Conservation (phyloP, 2,329 filamentous ascomycete species). For the Coniella vitis region DNA sequence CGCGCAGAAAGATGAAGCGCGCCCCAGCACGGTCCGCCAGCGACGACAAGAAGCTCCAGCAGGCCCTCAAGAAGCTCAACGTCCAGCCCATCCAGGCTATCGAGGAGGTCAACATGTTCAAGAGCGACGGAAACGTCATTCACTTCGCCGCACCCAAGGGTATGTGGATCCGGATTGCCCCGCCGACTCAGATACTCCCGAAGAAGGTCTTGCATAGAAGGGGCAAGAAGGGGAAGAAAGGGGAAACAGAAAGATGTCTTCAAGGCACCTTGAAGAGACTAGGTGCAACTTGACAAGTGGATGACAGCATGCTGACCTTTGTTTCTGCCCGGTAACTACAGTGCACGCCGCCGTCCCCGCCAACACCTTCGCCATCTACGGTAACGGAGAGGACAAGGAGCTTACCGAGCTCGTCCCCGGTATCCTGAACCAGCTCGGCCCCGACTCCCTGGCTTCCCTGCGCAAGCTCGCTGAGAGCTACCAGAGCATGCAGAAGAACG, state of each 20-base stretch:
- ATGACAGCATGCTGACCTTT: constrained; percentile 5
- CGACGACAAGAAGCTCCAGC: constrained; percentile 99
- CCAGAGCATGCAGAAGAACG: constrained; percentile 96
- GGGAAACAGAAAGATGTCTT: neutral
- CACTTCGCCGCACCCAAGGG: constrained; percentile 98
- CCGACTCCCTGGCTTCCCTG: constrained; percentile 93
- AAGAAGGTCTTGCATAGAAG: neutral
- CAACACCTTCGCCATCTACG: constrained; percentile 99
- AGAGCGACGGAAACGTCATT: constrained; percentile 99
- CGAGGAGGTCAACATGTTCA: constrained; percentile 99
- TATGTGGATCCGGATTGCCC: constrained; percentile 32
- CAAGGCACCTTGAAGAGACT: neutral
- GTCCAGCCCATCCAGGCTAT: constrained; percentile 99
- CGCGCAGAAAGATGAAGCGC: constrained; percentile 97
- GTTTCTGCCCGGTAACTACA: constrained; percentile 31
- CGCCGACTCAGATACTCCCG: neutral
- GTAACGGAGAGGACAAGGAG: constrained; percentile 98
- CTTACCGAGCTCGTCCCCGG: constrained; percentile 98
- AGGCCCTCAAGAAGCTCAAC: constrained; percentile 97
- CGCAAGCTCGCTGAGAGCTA: constrained; percentile 99
- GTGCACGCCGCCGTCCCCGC: constrained; percentile 94
- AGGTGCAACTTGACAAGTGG: neutral
- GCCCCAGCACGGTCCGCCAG: constrained; percentile 85
- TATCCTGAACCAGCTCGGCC: constrained; percentile 98
- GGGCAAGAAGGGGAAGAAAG: neutral